phyloP scores from a whole-genome alignment of 176 grass and related monocot species.

The Triticum timopheevii region DNA sequence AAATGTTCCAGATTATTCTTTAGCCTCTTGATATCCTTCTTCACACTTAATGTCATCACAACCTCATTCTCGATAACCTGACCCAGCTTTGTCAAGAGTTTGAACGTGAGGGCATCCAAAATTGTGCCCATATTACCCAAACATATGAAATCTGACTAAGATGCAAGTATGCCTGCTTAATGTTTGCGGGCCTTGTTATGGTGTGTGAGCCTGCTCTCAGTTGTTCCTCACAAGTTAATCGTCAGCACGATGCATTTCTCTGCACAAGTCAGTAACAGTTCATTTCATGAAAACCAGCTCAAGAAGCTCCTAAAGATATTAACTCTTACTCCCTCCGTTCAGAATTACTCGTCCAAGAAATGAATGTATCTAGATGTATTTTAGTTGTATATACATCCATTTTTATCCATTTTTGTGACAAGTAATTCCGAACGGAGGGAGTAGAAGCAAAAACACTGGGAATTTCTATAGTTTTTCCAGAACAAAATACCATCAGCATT shows the following conservation, averaged over 20 bases:
- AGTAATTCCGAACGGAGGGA: too few species aligned
- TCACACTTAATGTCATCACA: neutral
- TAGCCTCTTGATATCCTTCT: neutral
- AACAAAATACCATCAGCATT: neutral
- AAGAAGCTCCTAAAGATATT: neutral
- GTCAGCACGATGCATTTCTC: too few species aligned
- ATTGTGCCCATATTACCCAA: neutral
- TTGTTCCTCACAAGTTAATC: neutral
- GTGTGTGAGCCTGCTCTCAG: neutral
- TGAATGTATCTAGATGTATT: too few species aligned
- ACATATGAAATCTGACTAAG: neutral
- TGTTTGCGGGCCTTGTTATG: neutral
- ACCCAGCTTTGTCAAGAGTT: neutral
- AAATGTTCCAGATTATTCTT: conserved; percentile 2
- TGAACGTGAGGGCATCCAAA: conserved; percentile 3
- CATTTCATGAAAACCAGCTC: neutral
- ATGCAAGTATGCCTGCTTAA: neutral
- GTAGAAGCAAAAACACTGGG: neutral
- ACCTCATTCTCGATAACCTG: neutral
- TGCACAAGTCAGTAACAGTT: neutral
- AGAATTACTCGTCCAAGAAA: too few species aligned
- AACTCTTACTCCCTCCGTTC: too few species aligned
- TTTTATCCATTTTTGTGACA: too few species aligned
- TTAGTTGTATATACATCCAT: too few species aligned
- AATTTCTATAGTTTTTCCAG: neutral